Evolutionary conservation across 345 rosid genomes (phyloP), one percentile per base, ranked within the genome.

Genomic region (Garcia nutans): DNA sequence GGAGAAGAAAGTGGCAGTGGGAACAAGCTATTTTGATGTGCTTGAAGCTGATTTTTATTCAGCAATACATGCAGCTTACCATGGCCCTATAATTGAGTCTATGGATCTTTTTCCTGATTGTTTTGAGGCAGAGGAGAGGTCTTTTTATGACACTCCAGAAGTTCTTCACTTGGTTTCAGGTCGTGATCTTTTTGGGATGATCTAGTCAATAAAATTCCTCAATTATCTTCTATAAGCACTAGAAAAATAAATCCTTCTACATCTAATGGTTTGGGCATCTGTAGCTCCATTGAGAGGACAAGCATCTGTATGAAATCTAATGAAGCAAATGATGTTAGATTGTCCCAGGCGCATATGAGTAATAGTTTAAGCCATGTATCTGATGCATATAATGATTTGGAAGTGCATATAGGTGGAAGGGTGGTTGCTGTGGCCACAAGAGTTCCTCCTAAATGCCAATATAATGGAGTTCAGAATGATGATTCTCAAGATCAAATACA

Each of bases 101-200:
- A 75, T 87, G 82, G 92, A 93, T 77, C 86, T 88, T 82, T 97
- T 95, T 80, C 99, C 99, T 2, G 91, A 89, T 75, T 81, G 92
- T 74, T 95, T 95, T 77, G 97, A 95, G 88, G 99, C 97, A 6
- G 97, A 95, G 89, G 99, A 93, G 78, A 91, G 99, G 78, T 95
- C 99, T 83, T 86, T 86, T 58, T 85, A 56, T 77, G 93, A 89
- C 44, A 91, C 88, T 64, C 84, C 84, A 6, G 97, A 95, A 77
- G 91, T 95, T 60, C 85, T 95, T 76, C 99, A 91, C 66, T 90
- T 95, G 87, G 99, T 95, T 26, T 93, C 97, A 1, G 99, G 99
- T 68, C 84, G 92, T 42, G 85, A 91, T 84, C 90, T 95, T 85
- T 93, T 95, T 80, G 99, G 99, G 20, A 90, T 90, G 96, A 94